A percentile compares a stretch with the other conserved stretches of the same genome.
phyloP scores from a whole-genome alignment of 164 flowering plant genomes.

The Vitis labrusca region DNA sequence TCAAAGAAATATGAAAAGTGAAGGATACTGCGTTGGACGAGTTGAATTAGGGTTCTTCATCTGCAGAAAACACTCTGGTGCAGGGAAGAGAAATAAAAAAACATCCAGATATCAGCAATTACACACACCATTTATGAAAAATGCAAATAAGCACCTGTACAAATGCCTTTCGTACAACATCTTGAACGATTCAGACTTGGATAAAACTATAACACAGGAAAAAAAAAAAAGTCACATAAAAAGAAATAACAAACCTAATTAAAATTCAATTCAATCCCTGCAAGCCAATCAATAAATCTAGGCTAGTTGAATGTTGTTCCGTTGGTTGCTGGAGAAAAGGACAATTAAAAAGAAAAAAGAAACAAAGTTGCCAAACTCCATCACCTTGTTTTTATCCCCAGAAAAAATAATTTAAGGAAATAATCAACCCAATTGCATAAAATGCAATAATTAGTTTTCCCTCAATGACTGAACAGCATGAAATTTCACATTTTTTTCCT shows the following conservation, averaged over 20 bases:
- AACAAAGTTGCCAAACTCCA: too few species aligned
- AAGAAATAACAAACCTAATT: background rate
- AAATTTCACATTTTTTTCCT: too few species aligned
- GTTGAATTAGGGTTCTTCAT: conserved; percentile 94
- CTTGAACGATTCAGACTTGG: conserved; percentile 97
- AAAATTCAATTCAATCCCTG: background rate
- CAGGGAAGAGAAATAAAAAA: conserved; percentile 13
- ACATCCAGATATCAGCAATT: background rate
- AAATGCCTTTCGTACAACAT: conserved; percentile 96
- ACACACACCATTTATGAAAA: background rate
- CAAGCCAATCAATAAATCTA: background rate
- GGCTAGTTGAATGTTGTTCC: too few species aligned
- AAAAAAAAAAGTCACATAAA: conserved; percentile 7
- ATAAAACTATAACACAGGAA: conserved; percentile 53
- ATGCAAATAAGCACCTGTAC: conserved; percentile 65
- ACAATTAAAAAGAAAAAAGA: too few species aligned
- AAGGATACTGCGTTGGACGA: conserved; percentile 99
- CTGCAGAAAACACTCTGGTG: conserved; percentile 91
- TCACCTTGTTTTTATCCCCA: too few species aligned
- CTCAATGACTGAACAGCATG: too few species aligned
- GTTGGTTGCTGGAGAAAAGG: too few species aligned
- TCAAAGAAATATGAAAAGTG: background rate
- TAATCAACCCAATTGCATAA: too few species aligned
- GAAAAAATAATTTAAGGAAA: too few species aligned
- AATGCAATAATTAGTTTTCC: too few species aligned